Evolutionary conservation across 768 basidiomycete genomes (phyloP).

Genomic region (Rhodotorula taiwanensis): DNA sequence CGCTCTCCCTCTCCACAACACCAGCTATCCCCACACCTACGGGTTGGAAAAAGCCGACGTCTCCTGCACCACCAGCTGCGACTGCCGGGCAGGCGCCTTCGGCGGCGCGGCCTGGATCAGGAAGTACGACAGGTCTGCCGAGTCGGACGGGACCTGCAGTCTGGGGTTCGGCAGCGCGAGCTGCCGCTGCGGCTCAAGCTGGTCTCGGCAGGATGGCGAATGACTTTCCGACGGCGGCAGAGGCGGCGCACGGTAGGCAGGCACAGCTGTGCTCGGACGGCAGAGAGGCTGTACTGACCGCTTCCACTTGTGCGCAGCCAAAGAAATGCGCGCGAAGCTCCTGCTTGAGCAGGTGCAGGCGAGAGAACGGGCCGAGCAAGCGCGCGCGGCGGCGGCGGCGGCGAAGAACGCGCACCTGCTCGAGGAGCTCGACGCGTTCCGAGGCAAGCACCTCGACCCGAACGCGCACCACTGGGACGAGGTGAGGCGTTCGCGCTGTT

Average conservation of each 20-base stretch:
- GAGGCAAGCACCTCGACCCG: slow-evolving; percentile 85
- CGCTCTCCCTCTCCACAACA: slow-evolving; percentile 7
- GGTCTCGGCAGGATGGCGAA: slow-evolving; percentile 25
- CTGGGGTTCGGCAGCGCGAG: slow-evolving; percentile 41
- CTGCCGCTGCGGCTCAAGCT: too few species aligned
- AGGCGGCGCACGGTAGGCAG: slow-evolving; percentile 77
- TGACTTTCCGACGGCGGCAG: slow-evolving; percentile 95
- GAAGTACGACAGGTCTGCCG: too few species aligned
- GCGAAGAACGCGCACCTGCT: slow-evolving; percentile 60
- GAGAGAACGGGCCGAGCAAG: slow-evolving; percentile 39
- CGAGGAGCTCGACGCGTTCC: slow-evolving; percentile 86
- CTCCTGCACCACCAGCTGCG: background rate
- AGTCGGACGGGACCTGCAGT: slow-evolving; percentile 59
- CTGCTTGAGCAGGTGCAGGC: slow-evolving; percentile 36
- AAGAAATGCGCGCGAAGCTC: slow-evolving; percentile 28
- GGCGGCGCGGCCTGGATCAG: background rate
- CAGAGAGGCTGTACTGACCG: too few species aligned
- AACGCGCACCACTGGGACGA: slow-evolving; percentile 98
- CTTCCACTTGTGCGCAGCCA: slow-evolving; percentile 35
- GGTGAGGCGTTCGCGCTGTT: slow-evolving; percentile 51
- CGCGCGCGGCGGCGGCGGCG: slow-evolving; percentile 54
- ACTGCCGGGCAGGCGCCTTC: background rate
- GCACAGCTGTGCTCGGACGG: too few species aligned
- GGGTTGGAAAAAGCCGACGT: background rate
- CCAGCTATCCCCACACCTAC: background rate